These are phyloP conservation scores for Pseudonitzschia pungens DNA, from an alignment of 108 stramenopile species.

Conservation along the genomic window DNA sequence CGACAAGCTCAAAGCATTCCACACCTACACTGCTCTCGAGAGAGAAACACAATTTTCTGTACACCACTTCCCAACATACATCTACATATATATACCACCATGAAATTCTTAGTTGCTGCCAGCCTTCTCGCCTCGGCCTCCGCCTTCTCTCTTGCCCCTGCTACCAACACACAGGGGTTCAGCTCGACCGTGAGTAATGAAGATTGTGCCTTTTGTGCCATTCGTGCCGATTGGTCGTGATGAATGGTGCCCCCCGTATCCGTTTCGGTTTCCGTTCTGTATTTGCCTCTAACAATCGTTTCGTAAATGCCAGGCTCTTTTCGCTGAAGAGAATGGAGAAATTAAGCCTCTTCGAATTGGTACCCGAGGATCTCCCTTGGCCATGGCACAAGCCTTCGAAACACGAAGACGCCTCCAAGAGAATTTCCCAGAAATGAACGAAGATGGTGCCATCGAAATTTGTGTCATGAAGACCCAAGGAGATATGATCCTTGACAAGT, in stretches of 20 bases:
- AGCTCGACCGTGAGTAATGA: slow-evolving; percentile 39
- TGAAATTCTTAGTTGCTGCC: slow-evolving; percentile 66
- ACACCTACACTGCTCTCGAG: neutral
- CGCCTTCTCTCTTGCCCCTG: slow-evolving; percentile 61
- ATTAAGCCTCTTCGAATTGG: slow-evolving; percentile 91
- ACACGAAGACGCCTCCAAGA: slow-evolving; percentile 89
- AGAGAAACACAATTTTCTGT: neutral
- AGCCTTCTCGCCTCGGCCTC: slow-evolving; percentile 50
- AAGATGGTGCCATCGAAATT: slow-evolving; percentile 96
- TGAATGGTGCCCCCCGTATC: neutral
- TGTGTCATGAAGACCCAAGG: slow-evolving; percentile 98
- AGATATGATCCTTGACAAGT: slow-evolving; percentile 98
- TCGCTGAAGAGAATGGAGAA: slow-evolving; percentile 56
- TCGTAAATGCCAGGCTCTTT: slow-evolving; percentile 55
- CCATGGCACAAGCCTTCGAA: slow-evolving; percentile 98
- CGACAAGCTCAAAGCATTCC: neutral
- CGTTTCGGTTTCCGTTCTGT: neutral
- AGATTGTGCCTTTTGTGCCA: too few species aligned
- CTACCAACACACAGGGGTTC: slow-evolving; percentile 26
- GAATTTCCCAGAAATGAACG: slow-evolving; percentile 89
- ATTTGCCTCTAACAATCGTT: neutral
- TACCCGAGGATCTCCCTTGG: slow-evolving; percentile 97
- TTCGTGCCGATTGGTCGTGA: too few species aligned
- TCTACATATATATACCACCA: slow-evolving; percentile 32
- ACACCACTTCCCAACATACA: neutral